These are phyloP conservation scores for Aureobasidium sp. DNA, from an alignment of 2,329 filamentous ascomycete species.

Conservation along the genomic window DNA sequence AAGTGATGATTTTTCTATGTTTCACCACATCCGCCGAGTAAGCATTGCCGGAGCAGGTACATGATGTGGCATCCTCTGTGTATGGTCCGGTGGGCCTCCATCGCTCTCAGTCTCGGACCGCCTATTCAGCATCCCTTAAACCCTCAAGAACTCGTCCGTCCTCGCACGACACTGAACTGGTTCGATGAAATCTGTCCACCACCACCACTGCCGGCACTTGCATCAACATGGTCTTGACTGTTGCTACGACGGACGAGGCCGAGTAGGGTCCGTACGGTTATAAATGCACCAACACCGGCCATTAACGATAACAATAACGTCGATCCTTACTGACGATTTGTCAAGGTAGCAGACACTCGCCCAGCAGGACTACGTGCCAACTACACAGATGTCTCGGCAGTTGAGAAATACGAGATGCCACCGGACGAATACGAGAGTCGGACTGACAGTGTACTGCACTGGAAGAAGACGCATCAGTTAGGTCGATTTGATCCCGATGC, in stretches of 20 bases:
- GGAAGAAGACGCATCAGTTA: constrained; percentile 93
- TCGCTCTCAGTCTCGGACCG: background rate
- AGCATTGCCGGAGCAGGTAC: background rate
- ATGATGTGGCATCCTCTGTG: background rate
- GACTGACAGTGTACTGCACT: constrained; percentile 80
- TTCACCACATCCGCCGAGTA: background rate
- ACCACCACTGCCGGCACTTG: background rate
- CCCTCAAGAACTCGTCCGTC: background rate
- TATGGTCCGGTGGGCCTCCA: background rate
- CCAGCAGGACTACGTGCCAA: constrained; percentile 68
- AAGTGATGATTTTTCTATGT: constrained; percentile 36
- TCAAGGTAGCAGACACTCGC: constrained; percentile 69
- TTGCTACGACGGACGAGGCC: background rate
- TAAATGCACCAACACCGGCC: background rate
- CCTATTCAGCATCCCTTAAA: background rate
- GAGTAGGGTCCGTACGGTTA: background rate
- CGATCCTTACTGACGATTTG: constrained; percentile 1
- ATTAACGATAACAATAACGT: background rate
- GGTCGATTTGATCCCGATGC: constrained; percentile 89
- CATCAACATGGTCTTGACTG: background rate
- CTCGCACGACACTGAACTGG: background rate
- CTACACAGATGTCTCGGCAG: constrained; percentile 69
- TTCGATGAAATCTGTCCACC: background rate
- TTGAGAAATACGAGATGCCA: constrained; percentile 89
- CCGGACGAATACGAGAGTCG: constrained; percentile 76